phyloP scores from a whole-genome alignment of 176 grass and related monocot genomes.

The Miscanthus lutarioriparius region DNA sequence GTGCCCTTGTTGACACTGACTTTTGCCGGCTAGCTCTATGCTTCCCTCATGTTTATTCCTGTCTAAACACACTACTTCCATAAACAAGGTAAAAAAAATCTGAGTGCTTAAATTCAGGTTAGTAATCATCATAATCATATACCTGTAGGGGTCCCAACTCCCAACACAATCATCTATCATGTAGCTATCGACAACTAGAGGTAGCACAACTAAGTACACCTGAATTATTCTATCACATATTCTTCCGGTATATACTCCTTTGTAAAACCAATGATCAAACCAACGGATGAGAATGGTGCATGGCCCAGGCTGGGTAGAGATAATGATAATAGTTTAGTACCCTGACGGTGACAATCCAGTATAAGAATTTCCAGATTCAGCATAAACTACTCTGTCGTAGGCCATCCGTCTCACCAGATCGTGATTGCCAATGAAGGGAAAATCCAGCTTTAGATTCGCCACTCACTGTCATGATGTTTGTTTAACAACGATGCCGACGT shows the following conservation, averaged over 20 bases:
- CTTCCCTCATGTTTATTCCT: not conserved
- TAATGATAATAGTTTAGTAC: not conserved
- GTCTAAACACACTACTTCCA: not conserved
- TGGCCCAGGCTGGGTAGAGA: not conserved
- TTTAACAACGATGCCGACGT: slow-evolving; percentile 2
- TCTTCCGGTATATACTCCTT: not conserved
- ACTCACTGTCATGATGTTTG: slow-evolving; percentile 20
- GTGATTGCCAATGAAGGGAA: slow-evolving; percentile 11
- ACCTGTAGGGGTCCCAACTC: not conserved
- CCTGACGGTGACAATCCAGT: slow-evolving; percentile 19
- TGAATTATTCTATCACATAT: slow-evolving; percentile 1
- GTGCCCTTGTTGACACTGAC: not conserved
- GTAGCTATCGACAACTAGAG: not conserved
- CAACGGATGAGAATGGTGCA: slow-evolving; percentile 3
- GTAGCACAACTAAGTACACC: not conserved
- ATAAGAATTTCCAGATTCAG: not conserved
- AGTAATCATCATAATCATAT: not conserved
- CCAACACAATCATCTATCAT: not conserved
- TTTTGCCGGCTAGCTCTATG: not conserved
- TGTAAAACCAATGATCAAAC: not conserved
- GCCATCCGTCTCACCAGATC: slow-evolving; percentile 24
- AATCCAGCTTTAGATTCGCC: slow-evolving; percentile 41
- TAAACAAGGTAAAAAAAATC: not conserved
- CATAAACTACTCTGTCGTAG: not conserved
- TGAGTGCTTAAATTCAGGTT: not conserved